Base-by-base conservation (phyloP, 2,329 filamentous ascomycete species). In the Penicillium sp. region DNA sequence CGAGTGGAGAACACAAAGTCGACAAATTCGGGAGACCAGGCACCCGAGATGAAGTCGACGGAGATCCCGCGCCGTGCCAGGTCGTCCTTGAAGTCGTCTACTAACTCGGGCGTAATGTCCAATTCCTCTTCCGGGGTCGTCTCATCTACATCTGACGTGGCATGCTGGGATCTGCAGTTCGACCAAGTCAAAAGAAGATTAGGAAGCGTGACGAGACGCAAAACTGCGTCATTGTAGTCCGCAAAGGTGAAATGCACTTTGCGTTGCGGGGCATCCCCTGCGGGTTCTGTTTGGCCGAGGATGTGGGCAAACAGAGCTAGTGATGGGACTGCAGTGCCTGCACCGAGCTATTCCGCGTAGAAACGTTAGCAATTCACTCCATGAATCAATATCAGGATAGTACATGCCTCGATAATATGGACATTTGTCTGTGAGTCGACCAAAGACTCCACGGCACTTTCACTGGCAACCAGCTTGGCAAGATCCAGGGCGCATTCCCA, bases 401-500 rank as follows among this genome's bases (percentile, higher is more conserved):
- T 33, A 64, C 63, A 13, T 49, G 73, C 69, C 63, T 73, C 71
- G 38, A 73, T 67, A 45, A 72, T 56, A 56, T 82, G 79, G 43
- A 76, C 66, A 18, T 63, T 56, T 8, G 30, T 48, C 31, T 56
- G 53, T 8, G 48, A 46, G 16, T 50, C 54, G 35, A 50, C 43
- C 38, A 56, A 16, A 9, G 40, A 45, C 22, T 56, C 55, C 14
- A 39, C 42, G 9, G 45, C 38, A 33, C 60, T 51, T 27, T 68
- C 63, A 13, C 39, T 48, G 18, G 54, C 47, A 28, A 67, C 55
- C 41, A 70, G 55, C 48, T 72, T 76, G 0, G 80, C 82, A 11
- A 87, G 74, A 60, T 86, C 83, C 38, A 84, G 58, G 10, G 81
- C 79, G 66, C 83, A 86, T 69, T 87, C 84, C 84, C 84, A 87